These are phyloP conservation scores for Buxus sempervirens DNA, from an alignment of 164 flowering plant species.

Conservation along the genomic window DNA sequence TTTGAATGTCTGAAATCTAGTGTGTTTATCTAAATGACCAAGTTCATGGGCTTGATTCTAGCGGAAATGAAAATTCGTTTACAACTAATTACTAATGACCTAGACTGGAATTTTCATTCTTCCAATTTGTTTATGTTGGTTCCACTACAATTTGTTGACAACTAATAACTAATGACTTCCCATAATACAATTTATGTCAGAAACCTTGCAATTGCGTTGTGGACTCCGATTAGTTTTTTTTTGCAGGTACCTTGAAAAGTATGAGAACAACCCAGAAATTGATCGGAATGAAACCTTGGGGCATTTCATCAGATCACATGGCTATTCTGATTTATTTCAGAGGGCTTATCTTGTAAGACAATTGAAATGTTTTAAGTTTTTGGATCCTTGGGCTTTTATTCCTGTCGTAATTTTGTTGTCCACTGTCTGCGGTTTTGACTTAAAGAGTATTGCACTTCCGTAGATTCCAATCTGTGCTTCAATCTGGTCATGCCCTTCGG, in stretches of 20 bases:
- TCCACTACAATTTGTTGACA: not conserved
- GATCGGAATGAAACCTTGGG: slow-evolving; percentile 83
- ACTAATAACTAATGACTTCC: no score
- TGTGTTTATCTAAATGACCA: no score
- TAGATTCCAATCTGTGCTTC: slow-evolving; percentile 88
- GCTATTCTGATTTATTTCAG: slow-evolving; percentile 84
- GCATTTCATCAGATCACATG: slow-evolving; percentile 56
- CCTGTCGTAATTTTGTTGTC: not conserved
- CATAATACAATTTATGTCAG: not conserved
- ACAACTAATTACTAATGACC: no score
- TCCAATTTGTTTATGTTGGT: no score
- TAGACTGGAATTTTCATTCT: no score
- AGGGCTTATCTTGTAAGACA: slow-evolving; percentile 83
- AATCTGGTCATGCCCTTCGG: slow-evolving; percentile 90
- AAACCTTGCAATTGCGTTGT: not conserved
- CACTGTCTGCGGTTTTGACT: not conserved
- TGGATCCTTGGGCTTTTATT: not conserved
- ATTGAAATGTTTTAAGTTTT: not conserved
- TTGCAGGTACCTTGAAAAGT: slow-evolving; percentile 70
- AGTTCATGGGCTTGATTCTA: no score
- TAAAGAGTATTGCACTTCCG: slow-evolving; percentile 4
- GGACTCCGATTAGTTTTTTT: not conserved
- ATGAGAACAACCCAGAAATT: slow-evolving; percentile 73
- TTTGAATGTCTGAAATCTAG: no score
- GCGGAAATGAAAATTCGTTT: no score